A percentile compares a stretch with the other conserved stretches of the same genome.
phyloP scores from a whole-genome alignment of 2,329 filamentous ascomycete species.

The Aspergillus sp. region DNA sequence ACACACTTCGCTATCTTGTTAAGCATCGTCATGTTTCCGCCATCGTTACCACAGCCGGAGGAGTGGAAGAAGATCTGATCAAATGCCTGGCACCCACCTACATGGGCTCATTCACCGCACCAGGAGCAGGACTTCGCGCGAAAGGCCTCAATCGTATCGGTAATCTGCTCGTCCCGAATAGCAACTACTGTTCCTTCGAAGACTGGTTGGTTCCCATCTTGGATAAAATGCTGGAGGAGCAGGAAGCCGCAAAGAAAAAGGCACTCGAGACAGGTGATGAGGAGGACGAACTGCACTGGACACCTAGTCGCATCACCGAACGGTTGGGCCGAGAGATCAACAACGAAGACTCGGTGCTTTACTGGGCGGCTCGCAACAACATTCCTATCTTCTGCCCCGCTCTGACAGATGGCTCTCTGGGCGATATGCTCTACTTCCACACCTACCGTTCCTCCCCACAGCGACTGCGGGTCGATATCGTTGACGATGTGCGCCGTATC shows the following conservation, averaged over 20 bases:
- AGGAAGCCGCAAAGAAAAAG: conserved; percentile 70
- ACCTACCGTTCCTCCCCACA: conserved; percentile 83
- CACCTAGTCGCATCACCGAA: conserved; percentile 85
- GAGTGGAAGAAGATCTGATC: conserved; percentile 96
- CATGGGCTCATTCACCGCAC: conserved; percentile 75
- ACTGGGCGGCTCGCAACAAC: conserved; percentile 96
- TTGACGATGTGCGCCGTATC: conserved; percentile 87
- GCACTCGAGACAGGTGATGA: conserved; percentile 35
- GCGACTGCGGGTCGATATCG: conserved; percentile 82
- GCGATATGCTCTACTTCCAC: conserved; percentile 98
- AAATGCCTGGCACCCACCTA: conserved; percentile 96
- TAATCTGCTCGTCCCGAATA: conserved; percentile 91
- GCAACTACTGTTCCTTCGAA: conserved; percentile 95
- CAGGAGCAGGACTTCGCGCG: conserved; percentile 71
- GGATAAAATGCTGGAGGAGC: conserved; percentile 89
- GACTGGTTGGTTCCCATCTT: conserved; percentile 96
- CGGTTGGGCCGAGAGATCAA: conserved; percentile 91
- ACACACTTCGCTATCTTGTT: conserved; percentile 86
- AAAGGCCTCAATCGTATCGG: conserved; percentile 94
- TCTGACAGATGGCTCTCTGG: conserved; percentile 87
- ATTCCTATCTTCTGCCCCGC: conserved; percentile 97
- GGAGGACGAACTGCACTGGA: conserved; percentile 77
- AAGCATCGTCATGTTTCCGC: conserved; percentile 88
- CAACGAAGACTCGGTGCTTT: conserved; percentile 84
- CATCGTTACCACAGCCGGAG: conserved; percentile 92